Evolutionary conservation across 2,329 filamentous ascomycete genomes (phyloP).

Genomic region (Ophiostoma pallidulum): DNA sequence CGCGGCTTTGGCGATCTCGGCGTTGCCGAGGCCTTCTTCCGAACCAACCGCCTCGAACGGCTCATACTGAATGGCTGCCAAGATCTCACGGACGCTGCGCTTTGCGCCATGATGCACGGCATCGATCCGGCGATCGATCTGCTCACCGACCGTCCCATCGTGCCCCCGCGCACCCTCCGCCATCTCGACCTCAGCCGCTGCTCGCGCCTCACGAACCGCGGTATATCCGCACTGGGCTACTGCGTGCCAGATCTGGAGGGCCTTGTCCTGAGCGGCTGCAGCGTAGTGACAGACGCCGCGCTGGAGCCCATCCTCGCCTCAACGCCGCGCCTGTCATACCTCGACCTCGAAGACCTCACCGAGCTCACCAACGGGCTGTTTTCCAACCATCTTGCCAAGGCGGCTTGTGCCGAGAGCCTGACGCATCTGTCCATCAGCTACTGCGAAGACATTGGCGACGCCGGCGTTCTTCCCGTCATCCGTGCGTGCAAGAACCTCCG

Average conservation of each 20-base stretch:
- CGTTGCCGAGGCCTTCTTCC: slow-evolving; percentile 66
- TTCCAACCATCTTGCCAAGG: slow-evolving; percentile 61
- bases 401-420: slow-evolving; percentile 62
- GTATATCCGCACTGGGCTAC: slow-evolving; percentile 61
- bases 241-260: slow-evolving; percentile 73
- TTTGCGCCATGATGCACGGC: slow-evolving; percentile 69
- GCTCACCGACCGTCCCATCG: slow-evolving; percentile 64
- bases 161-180: slow-evolving; percentile 67
- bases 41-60: slow-evolving; percentile 72
- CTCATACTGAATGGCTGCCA: slow-evolving; percentile 72
- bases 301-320: slow-evolving; percentile 65
- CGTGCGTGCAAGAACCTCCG: slow-evolving; percentile 61
- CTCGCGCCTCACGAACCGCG: slow-evolving; percentile 58
- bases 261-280: slow-evolving; percentile 71
- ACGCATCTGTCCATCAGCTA: slow-evolving; percentile 82
- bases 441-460: slow-evolving; percentile 77
- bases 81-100: slow-evolving; percentile 64
- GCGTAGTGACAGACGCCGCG: slow-evolving; percentile 61
- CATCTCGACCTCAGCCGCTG: slow-evolving; percentile 83
- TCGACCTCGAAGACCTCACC: slow-evolving; percentile 81
- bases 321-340: slow-evolving; percentile 66
- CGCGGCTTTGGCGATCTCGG: slow-evolving; percentile 65
- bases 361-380: slow-evolving; percentile 67
- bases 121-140: slow-evolving; percentile 68
- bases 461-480: slow-evolving; percentile 73